Base-by-base conservation (phyloP, 2,329 filamentous ascomycete species). In the Plectosphaerella plurivora region DNA sequence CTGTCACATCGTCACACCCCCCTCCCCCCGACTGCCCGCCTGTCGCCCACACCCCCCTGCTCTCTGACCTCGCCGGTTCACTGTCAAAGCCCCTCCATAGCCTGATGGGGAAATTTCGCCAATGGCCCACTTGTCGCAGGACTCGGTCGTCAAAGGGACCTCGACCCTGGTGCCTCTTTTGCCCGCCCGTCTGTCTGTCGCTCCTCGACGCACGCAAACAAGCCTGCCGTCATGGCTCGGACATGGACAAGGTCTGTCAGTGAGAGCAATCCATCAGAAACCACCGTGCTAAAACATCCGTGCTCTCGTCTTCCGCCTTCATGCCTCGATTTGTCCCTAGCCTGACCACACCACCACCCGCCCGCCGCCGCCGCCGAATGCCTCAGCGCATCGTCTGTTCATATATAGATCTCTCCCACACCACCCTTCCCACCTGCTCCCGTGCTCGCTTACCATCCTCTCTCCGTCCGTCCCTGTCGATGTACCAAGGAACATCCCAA, bases 201-300 rank as follows among this genome's bases (percentile, higher is more conserved):
- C 6, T 36, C 47, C 46, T 51, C 52, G 52, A 57, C 55, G 49
- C 49, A 41, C 42, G 28, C 53, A 54, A 49, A 51, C 55, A 54
- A 56, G 55, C 54, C 55, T 57, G 55, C 55, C 54, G 55, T 57
- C 54, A 57, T 57, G 53, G 55, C 55, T 56, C 55, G 55, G 55
- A 57, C 55, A 56, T 52, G 50, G 54, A 47, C 55, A 56, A 51
- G 55, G 55, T 55, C 46, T 35, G 35, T 47, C 46, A 16, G 25
- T 49, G 18, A 24, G 18, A 18, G 18, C n/a, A 36, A 49, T 47
- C 47, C 47, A 49, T 49, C 47, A 49, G 37, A 49, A 49, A 49
- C 37, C 37, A 49, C 47, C 47, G 47, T 36, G 33, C 47, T 49
- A 49, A 49, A 49, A 49, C 47, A 49, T 35, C 47, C 25, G 47